Base-by-base conservation (phyloP, 2,329 filamentous ascomycete species). In the Ophiostoma sp. region DNA sequence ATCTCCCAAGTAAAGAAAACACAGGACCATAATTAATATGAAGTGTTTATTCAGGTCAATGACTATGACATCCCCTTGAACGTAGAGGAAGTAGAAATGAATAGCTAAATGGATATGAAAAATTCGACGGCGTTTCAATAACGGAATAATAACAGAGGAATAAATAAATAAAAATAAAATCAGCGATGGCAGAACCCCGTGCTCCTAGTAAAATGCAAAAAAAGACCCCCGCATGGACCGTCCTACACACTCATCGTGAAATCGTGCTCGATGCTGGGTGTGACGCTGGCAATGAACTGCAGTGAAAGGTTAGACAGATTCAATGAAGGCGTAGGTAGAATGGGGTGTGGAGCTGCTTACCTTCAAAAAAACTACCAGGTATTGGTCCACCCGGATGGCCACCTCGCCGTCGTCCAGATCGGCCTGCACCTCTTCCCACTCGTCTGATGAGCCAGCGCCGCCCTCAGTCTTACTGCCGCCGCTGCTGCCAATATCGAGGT, bases 381-480 rank as follows among this genome's bases (percentile, higher is more conserved):
- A 96, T 83, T 96, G 93, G 79, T 97, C 93, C n/a, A 95, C 93
- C 19, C 93, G 87, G 76, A 95, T 95, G 33, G 93, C 93, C 50
- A 93, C 91, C 80, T 94, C 92, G 57, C 86, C 83, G 39, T 94
- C 92, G 73, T 92, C 91, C 63, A 85, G 87, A 64, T 90, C 88
- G 68, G 88, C 85, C 77, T 88, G 83, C 3, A 91, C 86, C 76
- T 91, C 89, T 78, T 92, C 90, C 90, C 90, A 91, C 78, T 91
- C 89, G 75, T 91, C 87, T 48, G 82, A 84, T 64, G 85, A 82
- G 74, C 81, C 82, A 76, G 84, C 85, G 75, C 86, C 86, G 9
- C 85, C 86, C 3, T 59, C 28, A 2, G 31, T 4, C 45, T 52
- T 42, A 39, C 45, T 36, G 28, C 55, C 31, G 55, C 55, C 8